Evolutionary conservation across 2,329 filamentous ascomycete genomes (phyloP), one percentile per base, ranked within the genome.

Genomic region (Mycosphaerella sp.): DNA sequence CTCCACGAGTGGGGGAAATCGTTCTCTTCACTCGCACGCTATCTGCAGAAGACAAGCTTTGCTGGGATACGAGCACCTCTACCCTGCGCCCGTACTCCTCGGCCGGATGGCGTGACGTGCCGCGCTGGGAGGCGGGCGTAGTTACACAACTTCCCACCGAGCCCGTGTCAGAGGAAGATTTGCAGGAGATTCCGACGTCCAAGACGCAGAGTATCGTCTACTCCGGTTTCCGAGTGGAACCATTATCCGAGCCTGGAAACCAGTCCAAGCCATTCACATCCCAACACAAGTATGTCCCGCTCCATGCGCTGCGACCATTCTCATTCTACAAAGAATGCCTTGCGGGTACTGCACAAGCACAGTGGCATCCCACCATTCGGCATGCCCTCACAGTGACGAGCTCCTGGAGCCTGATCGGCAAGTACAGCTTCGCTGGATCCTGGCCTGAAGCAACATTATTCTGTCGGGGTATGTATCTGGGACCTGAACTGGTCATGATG

Each of bases 151-250:
- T 72, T 3, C 75, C 80, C 0, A 67, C 71, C 1, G 74, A 78
- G 23, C 47, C 63, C 1, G 62, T 73, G 0, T 62, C 67, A 1
- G 67, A 75, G 12, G 69, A 75, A n/a, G 78, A 82, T 53, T 66
- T 82, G 63, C 72, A 21, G 59, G 68, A 3, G 65, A 73, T 10
- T 67, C 72, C 2, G 48, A 67, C 0, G 74, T 76, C 45, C 44
- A 64, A 70, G 38, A 61, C 68, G 36, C 69, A 63, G 34, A 72
- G 68, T 10, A 65, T 81, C 10, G 78, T 74, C 51, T 75, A 75
- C 54, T 76, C 76, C 26, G 80, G 80, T 0, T 78, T 81, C 53
- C 76, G 81, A 0, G 70, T 84, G 1, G 81, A 84, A 59, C 79
- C 78, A 0, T 66, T 82, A 10, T 74, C 80, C 0, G 68, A 80